Base-by-base conservation (phyloP, 2,329 filamentous ascomycete genomes). In the Microdochium paspali region DNA sequence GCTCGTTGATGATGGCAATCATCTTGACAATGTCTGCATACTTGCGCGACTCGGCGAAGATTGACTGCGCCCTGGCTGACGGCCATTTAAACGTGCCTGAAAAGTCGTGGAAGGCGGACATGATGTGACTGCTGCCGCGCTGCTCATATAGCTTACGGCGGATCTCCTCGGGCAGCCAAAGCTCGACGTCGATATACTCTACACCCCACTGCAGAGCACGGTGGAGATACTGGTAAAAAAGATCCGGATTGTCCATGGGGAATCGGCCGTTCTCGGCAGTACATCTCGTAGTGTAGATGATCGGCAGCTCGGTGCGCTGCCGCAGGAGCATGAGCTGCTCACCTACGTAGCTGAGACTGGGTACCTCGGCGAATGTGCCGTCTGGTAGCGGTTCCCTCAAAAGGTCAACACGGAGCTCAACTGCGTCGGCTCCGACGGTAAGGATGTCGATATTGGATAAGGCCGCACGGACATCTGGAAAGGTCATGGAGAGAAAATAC, bases 41-140 rank as follows among this genome's bases (percentile, higher is more conserved):
- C 49, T 80, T 79, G 44, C 79, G 78, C 9, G 85, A 87, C 54
- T 83, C 77, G 50, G 79, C 71, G 56, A 90, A 94, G 3, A 91
- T 75, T 10, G 77, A 70, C 57, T 86, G 79, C 1, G 87, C 87
- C 54, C 85, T 77, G 6, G 77, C 67, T 0, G 86, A 87, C 1
- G 85, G 84, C 88, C 88, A 94, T 58, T 84, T 87, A 73, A 91
- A 91, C 1, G 73, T 83, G 2, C 87, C 86, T 0, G 87, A 90
- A 59, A 91, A 91, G 67, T 93, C 88, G 62, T 94, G 89, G 58
- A 91, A 93, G 12, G 89, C 88, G n/a, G 87, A 91, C 71, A 94
- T 90, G 64, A 95, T 89, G 54, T 84, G 85, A 58, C 85, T 91
- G 65, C 82, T 86, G 2, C 87, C 87, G 54, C 84, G 84, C 47